phyloP scores from a whole-genome alignment of 2,329 filamentous ascomycete genomes.

The Pseudogymnoascus sp. region DNA sequence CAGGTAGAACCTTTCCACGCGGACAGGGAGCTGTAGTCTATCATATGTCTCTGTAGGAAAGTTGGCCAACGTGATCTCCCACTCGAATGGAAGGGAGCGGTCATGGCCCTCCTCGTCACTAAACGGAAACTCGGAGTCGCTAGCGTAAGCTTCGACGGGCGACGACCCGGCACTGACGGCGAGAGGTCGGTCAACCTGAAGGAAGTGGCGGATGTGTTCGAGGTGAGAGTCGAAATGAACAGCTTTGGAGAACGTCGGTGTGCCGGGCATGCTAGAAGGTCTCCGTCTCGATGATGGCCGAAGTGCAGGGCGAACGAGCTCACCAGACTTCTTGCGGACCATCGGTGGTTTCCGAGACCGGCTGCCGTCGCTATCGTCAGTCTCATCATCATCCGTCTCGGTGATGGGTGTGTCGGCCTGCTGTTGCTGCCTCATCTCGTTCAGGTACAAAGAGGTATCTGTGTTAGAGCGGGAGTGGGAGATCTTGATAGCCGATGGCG shows the following conservation, averaged over 20 bases:
- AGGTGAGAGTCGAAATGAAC: constrained; percentile 98
- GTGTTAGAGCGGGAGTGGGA: constrained; percentile 25
- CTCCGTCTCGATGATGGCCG: constrained; percentile 68
- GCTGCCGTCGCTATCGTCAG: constrained; percentile 45
- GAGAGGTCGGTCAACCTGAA: constrained; percentile 88
- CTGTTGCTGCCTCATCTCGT: constrained; percentile 16
- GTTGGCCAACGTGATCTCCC: constrained; percentile 80
- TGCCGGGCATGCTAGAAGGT: constrained; percentile 95
- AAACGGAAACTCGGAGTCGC: constrained; percentile 86
- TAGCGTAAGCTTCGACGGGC: constrained; percentile 79
- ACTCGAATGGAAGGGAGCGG: constrained; percentile 56
- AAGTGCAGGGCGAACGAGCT: constrained; percentile 87
- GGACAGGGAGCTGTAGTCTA: constrained; percentile 59
- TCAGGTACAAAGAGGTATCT: constrained; percentile 42
- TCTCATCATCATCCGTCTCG: constrained; percentile 53
- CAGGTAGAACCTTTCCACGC: constrained; percentile 78
- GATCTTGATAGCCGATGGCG: constrained; percentile 19
- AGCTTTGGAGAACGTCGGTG: constrained; percentile 88
- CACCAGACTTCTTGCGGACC: constrained; percentile 96
- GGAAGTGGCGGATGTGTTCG: constrained; percentile 91
- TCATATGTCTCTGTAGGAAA: constrained; percentile 63
- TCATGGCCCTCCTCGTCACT: constrained; percentile 37
- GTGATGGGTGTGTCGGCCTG: constrained; percentile 32
- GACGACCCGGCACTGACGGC: constrained; percentile 93
- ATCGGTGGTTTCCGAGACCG: constrained; percentile 72